These are phyloP conservation scores for Epithele typhae DNA, from an alignment of 768 basidiomycete genomes.

Conservation along the genomic window DNA sequence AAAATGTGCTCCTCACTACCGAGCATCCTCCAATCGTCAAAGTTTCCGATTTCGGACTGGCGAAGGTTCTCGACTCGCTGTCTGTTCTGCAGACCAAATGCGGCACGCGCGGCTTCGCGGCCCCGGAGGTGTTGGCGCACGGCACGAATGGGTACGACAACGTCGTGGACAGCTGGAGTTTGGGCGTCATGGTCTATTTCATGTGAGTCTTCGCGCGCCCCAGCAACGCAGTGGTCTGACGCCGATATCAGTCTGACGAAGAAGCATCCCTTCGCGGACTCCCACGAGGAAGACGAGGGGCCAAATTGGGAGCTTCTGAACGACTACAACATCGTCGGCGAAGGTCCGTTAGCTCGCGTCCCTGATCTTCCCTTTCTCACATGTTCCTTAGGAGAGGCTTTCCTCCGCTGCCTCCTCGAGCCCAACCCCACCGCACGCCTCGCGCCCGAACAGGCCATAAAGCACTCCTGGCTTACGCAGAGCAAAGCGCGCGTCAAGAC, in stretches of 20 bases:
- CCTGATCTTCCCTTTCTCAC: too few relatives aligned
- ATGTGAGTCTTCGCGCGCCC: slow-evolving; percentile 43
- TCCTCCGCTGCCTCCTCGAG: too few relatives aligned
- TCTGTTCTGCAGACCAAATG: slow-evolving; percentile 84
- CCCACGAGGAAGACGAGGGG: not conserved
- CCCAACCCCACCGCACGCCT: too few relatives aligned
- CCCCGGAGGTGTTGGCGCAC: slow-evolving; percentile 63
- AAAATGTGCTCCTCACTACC: slow-evolving; percentile 78
- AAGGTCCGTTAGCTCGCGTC: not conserved
- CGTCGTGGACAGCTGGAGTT: slow-evolving; percentile 89
- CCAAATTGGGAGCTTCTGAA: not conserved
- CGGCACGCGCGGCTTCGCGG: slow-evolving; percentile 87
- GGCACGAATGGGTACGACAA: slow-evolving; percentile 63
- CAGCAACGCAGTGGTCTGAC: not conserved
- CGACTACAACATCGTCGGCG: not conserved
- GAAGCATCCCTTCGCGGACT: not conserved
- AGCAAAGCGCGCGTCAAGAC: too few relatives aligned
- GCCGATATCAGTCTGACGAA: not conserved
- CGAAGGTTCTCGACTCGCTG: slow-evolving; percentile 74
- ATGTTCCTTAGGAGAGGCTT: too few relatives aligned
- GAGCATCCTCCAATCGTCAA: slow-evolving; percentile 69
- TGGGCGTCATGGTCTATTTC: slow-evolving; percentile 86
- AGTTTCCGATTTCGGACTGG: slow-evolving; percentile 94
- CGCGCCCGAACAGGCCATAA: too few relatives aligned
- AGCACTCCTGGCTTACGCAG: too few relatives aligned